Conservation (phyloP, 352 stramenopile species). For the Phytophthora cactorum region DNA sequence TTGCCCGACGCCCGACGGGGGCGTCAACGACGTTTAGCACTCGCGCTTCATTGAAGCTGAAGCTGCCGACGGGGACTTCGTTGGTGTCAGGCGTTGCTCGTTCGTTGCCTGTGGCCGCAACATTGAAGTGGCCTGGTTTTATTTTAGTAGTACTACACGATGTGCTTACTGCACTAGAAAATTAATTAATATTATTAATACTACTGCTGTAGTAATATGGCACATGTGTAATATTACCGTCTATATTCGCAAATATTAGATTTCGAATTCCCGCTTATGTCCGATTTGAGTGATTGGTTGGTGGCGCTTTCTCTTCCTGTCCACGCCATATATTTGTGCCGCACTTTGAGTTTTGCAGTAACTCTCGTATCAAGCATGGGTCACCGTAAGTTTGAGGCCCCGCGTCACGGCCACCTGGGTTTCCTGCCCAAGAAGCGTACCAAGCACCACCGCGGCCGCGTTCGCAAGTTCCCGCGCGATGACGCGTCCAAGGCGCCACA, state of each 20-base stretch:
- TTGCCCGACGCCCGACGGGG: constrained; percentile 29
- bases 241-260: background rate
- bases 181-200: no score
- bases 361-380: constrained; percentile 90
- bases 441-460: constrained; percentile 98
- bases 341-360: constrained; percentile 90
- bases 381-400: constrained; percentile 98
- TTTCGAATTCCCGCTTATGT: constrained; percentile 18
- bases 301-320: constrained; percentile 7
- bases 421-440: constrained; percentile 99
- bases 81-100: background rate
- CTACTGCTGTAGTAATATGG: no score
- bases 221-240: background rate
- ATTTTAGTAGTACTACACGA: no score
- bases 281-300: constrained; percentile 38
- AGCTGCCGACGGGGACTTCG: background rate
- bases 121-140: no score
- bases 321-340: no score
- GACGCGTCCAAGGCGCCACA: constrained; percentile 96
- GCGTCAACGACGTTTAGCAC: constrained; percentile 23
- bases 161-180: no score
- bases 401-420: constrained; percentile 97
- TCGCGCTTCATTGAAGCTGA: constrained; percentile 32
- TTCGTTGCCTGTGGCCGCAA: constrained; percentile 69
- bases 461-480: constrained; percentile 99